Conservation (phyloP, 345 rosid species). For the Pseudoturritis turrita region DNA sequence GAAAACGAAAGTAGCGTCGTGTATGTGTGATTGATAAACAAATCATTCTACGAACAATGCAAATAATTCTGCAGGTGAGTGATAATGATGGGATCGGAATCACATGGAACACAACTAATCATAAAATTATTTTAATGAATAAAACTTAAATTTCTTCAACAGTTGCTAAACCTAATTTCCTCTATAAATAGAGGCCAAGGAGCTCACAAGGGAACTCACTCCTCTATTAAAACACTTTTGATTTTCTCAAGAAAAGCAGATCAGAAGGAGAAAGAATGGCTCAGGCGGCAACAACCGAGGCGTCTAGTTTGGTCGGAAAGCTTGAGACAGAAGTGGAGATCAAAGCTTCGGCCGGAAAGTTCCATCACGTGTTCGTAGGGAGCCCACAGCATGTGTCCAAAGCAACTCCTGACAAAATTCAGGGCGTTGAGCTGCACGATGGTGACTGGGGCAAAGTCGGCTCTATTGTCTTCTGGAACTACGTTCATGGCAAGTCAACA, state of each 20-base stretch:
- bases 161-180: neutral
- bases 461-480: slow-evolving; percentile 30
- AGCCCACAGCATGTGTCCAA: slow-evolving; percentile 40
- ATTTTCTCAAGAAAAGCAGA: neutral
- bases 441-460: slow-evolving; percentile 36
- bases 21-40: neutral
- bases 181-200: neutral
- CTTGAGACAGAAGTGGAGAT: slow-evolving; percentile 5
- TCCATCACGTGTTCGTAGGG: slow-evolving; percentile 29
- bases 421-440: slow-evolving; percentile 21
- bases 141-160: neutral
- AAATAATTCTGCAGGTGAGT: neutral
- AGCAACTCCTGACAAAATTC: slow-evolving; percentile 20
- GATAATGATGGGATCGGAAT: neutral
- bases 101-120: neutral
- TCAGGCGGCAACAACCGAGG: neutral
- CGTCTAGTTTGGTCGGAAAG: neutral
- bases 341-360: neutral
- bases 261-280: neutral
- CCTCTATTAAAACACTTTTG: neutral
- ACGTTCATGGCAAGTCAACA: slow-evolving; percentile 10
- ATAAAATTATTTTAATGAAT: neutral
- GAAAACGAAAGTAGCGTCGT: neutral
- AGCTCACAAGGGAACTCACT: neutral
- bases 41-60: neutral